A percentile compares a stretch with the other conserved stretches of the same genome.
Evolutionary conservation across 352 stramenopile species (phyloP).

Genomic region (Phytophthora cryptogea): DNA sequence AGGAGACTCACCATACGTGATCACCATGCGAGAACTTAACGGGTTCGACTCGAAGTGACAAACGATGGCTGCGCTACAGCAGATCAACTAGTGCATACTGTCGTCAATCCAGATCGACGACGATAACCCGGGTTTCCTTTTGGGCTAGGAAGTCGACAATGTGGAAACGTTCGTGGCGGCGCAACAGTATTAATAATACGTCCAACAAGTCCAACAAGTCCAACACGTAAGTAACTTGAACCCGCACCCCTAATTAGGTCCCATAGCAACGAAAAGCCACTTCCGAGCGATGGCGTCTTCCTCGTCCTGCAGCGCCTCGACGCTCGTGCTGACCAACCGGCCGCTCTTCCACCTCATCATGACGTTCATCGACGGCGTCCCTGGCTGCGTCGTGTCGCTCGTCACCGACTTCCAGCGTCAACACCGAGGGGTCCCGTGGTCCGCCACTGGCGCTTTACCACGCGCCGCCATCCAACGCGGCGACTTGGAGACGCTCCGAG

Average conservation of each 20-base stretch:
- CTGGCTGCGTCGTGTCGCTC: slow-evolving; percentile 23
- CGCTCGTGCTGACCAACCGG: slow-evolving; percentile 32
- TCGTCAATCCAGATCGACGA: too few species aligned
- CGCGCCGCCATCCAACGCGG: slow-evolving; percentile 29
- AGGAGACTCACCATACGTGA: too few species aligned
- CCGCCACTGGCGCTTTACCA: slow-evolving; percentile 25
- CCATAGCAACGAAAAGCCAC: not conserved
- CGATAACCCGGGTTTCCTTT: too few species aligned
- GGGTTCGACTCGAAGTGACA: too few species aligned
- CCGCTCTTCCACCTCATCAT: slow-evolving; percentile 36
- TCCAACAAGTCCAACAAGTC: too few species aligned
- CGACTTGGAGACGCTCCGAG: slow-evolving; percentile 28
- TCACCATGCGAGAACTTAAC: too few species aligned
- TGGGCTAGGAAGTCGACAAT: too few species aligned
- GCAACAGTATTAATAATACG: too few species aligned
- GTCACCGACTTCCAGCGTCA: slow-evolving; percentile 16
- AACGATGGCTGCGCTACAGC: too few species aligned
- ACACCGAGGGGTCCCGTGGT: slow-evolving; percentile 25
- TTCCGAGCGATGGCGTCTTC: not conserved
- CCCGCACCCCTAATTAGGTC: not conserved
- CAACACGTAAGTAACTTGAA: too few species aligned
- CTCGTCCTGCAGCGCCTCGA: slow-evolving; percentile 7
- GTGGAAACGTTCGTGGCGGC: too few species aligned
- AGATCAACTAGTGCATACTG: too few species aligned
- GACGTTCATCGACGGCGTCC: slow-evolving; percentile 41